Evolutionary conservation across 2,329 filamentous ascomycete genomes (phyloP).

Genomic region (Aureobasidium sp.): DNA sequence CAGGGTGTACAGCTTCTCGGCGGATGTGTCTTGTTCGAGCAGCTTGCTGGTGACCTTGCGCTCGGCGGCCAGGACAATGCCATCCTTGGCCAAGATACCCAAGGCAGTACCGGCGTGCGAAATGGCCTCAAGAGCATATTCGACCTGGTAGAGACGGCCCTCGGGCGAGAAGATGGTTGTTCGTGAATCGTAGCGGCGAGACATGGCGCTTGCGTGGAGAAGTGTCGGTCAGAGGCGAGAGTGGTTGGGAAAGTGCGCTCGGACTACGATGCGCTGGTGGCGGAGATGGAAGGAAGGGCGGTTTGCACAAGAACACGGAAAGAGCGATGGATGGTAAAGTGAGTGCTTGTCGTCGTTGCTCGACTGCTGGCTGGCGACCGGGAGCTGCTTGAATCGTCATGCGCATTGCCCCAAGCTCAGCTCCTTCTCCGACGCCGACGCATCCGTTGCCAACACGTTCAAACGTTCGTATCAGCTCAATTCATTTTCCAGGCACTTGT

Average conservation of each 20-base stretch:
- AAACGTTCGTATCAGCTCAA: not conserved
- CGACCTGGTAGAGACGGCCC: conserved; percentile 95
- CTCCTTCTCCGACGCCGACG: conserved; percentile 4
- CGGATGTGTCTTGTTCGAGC: conserved; percentile 97
- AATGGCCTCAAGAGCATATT: conserved; percentile 98
- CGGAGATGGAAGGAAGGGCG: not conserved
- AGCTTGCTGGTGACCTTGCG: conserved; percentile 99
- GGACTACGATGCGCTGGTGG: not conserved
- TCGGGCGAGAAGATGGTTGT: conserved; percentile 99
- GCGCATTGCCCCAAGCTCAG: conserved; percentile 4
- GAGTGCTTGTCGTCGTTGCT: not conserved
- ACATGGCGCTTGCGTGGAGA: not conserved
- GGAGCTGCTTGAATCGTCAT: conserved; percentile 10
- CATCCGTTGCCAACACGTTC: not conserved
- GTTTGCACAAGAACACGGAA: not conserved
- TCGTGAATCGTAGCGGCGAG: conserved; percentile 13
- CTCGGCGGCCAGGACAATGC: conserved; percentile 95
- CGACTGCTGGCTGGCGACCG: not conserved
- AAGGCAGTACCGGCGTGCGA: conserved; percentile 96
- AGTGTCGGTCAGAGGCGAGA: not conserved
- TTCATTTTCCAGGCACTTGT: not conserved
- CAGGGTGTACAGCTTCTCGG: conserved; percentile 98
- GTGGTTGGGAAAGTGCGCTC: not conserved
- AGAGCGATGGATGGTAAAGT: conserved; percentile 6
- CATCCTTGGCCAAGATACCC: conserved; percentile 94